Conservation (phyloP, 257 asterid species). For the Fraxinus cuspidata region DNA sequence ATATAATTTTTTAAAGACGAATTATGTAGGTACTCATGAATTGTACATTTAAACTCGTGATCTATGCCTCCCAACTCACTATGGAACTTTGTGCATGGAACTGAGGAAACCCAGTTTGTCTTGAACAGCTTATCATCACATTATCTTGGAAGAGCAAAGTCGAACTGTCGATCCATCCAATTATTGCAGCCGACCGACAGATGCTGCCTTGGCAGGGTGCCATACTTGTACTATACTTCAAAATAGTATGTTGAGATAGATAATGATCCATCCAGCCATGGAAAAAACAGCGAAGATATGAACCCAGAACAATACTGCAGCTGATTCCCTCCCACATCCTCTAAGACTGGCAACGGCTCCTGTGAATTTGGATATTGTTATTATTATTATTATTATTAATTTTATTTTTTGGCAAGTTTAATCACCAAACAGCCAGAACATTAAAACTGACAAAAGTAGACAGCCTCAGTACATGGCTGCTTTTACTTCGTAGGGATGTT, state of each 20-base stretch:
- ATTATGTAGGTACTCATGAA: neutral
- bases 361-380: constrained; percentile 26
- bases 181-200: neutral
- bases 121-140: constrained; percentile 10
- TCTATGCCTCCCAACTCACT: constrained; percentile 1
- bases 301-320: constrained; percentile 95
- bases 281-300: constrained; percentile 90
- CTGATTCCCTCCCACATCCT: constrained; percentile 96
- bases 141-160: neutral
- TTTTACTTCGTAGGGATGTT: too few species aligned
- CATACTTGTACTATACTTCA: constrained; percentile 22
- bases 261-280: constrained; percentile 97
- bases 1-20: neutral
- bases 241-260: constrained; percentile 80
- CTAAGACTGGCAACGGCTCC: constrained; percentile 98
- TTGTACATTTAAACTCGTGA: neutral
- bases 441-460: neutral
- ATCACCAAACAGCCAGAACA: neutral
- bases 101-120: constrained; percentile 5
- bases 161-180: neutral
- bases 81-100: neutral
- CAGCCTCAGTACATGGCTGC: neutral
- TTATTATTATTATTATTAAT: too few species aligned
- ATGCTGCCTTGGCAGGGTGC: neutral
- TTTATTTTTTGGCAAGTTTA: neutral